phyloP scores from a whole-genome alignment of 345 rosid genomes.

The Clarkia xantiana region DNA sequence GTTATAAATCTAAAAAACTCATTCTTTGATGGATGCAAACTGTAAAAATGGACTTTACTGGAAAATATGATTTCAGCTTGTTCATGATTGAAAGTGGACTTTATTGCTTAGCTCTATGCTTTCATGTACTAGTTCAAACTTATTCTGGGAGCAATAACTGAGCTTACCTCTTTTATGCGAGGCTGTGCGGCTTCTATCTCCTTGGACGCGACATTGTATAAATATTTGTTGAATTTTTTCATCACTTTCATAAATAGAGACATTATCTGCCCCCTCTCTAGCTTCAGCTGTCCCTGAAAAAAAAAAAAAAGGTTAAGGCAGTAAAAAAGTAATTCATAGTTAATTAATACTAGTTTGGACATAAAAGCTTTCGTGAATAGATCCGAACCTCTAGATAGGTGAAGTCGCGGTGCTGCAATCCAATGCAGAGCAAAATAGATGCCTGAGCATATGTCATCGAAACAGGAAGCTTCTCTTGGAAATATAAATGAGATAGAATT shows the following conservation, averaged over 20 bases:
- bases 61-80: no score
- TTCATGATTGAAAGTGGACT: no score
- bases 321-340: neutral
- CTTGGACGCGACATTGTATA: slow-evolving; percentile 42
- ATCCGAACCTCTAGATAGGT: slow-evolving; percentile 53
- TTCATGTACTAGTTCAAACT: neutral
- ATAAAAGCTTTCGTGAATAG: slow-evolving; percentile 23
- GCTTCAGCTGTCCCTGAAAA: slow-evolving; percentile 71
- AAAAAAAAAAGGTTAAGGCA: slow-evolving; percentile 6
- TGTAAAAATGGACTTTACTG: no score
- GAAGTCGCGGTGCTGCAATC: slow-evolving; percentile 63
- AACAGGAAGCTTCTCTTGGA: slow-evolving; percentile 70
- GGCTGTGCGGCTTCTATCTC: slow-evolving; percentile 52
- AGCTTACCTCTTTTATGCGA: slow-evolving; percentile 69
- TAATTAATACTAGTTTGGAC: slow-evolving; percentile 40
- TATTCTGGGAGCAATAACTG: neutral
- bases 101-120: no score
- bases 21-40: no score
- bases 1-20: no score
- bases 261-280: slow-evolving; percentile 59
- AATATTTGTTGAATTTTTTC: slow-evolving; percentile 60
- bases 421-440: slow-evolving; percentile 66
- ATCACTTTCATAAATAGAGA: slow-evolving; percentile 56
- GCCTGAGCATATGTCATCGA: slow-evolving; percentile 67
- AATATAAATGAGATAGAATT: slow-evolving; percentile 56